Evolutionary conservation across 495 filamentous ascomycete species (phyloP).

Genomic region (Trichoderma erinaceum): DNA sequence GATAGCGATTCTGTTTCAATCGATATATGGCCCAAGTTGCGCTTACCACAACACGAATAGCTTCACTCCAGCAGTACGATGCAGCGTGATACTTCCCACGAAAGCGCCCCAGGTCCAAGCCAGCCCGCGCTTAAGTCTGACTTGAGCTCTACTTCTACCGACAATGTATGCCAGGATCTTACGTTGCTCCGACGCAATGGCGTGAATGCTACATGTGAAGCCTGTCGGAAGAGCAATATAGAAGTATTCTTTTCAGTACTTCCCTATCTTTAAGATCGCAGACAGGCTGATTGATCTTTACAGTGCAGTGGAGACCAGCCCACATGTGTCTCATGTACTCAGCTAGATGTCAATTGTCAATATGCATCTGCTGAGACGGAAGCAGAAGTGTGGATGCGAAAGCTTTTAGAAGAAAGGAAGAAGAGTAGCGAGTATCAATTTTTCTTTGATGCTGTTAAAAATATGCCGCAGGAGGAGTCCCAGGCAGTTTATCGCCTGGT

Average conservation of each 20-base stretch:
- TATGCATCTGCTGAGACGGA: conserved; percentile 38
- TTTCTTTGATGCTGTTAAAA: conserved; percentile 30
- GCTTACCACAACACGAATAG: too few relatives aligned
- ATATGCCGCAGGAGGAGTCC: conserved; percentile 29
- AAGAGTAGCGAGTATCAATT: conserved; percentile 28
- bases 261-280: not conserved
- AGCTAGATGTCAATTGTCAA: conserved; percentile 31
- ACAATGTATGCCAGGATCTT: not conserved
- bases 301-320: conserved; percentile 37
- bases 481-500: conserved; percentile 33
- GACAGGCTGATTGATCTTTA: conserved; percentile 22
- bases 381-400: conserved; percentile 37
- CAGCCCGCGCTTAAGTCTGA: not conserved
- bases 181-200: not conserved
- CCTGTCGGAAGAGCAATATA: not conserved
- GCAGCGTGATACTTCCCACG: too few relatives aligned
- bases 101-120: not conserved
- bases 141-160: not conserved
- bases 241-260: not conserved
- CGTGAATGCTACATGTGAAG: not conserved
- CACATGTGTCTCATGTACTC: conserved; percentile 30
- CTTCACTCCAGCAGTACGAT: too few relatives aligned
- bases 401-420: conserved; percentile 20
- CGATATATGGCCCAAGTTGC: not conserved
- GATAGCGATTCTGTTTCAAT: not conserved